Evolutionary conservation across 805 yeast species (phyloP), one percentile per base, ranked within the genome.

Genomic region (Kurtzmaniella cleridarum): DNA sequence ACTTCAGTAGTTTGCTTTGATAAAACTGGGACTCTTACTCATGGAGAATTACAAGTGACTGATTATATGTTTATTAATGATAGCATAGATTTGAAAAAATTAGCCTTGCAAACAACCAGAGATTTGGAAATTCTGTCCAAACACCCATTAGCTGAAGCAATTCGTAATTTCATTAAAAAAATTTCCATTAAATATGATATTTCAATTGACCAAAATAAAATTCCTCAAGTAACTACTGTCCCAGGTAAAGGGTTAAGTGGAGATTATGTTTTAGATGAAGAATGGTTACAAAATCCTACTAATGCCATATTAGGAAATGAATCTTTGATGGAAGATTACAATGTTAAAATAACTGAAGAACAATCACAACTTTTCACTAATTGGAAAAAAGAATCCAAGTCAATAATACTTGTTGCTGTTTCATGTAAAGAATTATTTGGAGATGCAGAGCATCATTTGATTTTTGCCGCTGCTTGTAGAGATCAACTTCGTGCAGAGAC

Each of bases 11-110:
- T 83, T 7, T 83, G 89, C 48, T 84, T 84, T 52, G 93, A 84
- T 58, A 84, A 84, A 48, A 84, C 91, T 0, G 93, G 91, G 1
- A 84, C 93, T 0, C 62, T 84, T 46, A 84, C 93, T 0, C 79
- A 79, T 17, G 86, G 86, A 1, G 76, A 76, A 27, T 68, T 79
- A 31, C 62, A 62, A 35, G 72, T 84, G 10, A 77, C 84, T 0
- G 76, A 81, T 48, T 70, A 59, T 50, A 57, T 66, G 3, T 47
- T 66, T 32, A 52, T 47, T 16, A 35, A 36, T 14, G 46, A 50
- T 29, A 49, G 45, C 13, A 42, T 40, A 8, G 48, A 54, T 32
- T 40, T 49, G 20, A 43, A 41, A 30, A 29, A 35, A 15, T 49
- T 60, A 38, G 65, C 66, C 2, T 49, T 74, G 4, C 83, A 80